phyloP scores from a whole-genome alignment of 352 stramenopile genomes.

The Phytophthora syringae region DNA sequence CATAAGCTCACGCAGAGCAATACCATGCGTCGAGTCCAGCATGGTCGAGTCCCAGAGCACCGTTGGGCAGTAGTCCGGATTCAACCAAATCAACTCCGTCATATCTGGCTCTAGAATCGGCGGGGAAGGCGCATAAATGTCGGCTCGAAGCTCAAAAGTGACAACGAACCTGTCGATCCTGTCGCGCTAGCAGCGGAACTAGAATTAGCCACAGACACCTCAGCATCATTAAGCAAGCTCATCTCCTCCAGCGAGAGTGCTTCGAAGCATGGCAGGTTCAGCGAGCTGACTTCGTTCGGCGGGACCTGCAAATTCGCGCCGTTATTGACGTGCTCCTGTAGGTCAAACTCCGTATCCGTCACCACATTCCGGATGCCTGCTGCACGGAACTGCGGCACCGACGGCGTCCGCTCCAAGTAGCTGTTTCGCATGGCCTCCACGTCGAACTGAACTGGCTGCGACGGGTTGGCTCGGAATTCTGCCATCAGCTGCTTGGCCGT shows the following conservation, averaged over 20 bases:
- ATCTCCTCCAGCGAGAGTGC: conserved; percentile 80
- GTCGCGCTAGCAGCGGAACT: conserved; percentile 34
- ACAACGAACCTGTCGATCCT: conserved; percentile 56
- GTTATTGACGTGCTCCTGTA: conserved; percentile 87
- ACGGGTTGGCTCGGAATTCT: conserved; percentile 65
- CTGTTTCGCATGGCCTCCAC: conserved; percentile 64
- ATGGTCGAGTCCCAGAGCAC: conserved; percentile 92
- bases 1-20: conserved; percentile 91
- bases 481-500: conserved; percentile 73
- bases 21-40: conserved; percentile 86
- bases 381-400: conserved; percentile 78
- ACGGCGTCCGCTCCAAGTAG: conserved; percentile 81
- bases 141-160: conserved; percentile 88
- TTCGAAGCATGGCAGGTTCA: conserved; percentile 76
- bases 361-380: conserved; percentile 83
- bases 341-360: conserved; percentile 79
- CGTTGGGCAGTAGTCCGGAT: conserved; percentile 91
- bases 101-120: conserved; percentile 88
- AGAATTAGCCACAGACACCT: conserved; percentile 32
- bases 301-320: conserved; percentile 70
- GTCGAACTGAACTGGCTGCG: conserved; percentile 61
- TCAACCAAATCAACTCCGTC: conserved; percentile 93
- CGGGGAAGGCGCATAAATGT: conserved; percentile 88
- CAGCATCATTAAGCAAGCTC: conserved; percentile 47
- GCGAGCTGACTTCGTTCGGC: conserved; percentile 72